phyloP scores from a whole-genome alignment of 2,329 filamentous ascomycete genomes.

The Trichophyton simii region DNA sequence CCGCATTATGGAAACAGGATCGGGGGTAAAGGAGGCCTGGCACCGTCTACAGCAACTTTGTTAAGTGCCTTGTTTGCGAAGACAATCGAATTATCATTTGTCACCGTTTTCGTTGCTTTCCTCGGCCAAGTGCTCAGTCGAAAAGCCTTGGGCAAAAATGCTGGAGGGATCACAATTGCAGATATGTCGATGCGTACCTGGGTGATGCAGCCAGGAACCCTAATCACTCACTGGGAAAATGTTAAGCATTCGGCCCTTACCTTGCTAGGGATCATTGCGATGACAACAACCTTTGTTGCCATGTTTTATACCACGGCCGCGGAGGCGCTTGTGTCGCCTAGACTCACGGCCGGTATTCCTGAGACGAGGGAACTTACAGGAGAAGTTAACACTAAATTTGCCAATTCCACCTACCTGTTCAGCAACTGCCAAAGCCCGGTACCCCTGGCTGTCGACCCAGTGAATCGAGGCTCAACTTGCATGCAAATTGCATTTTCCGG shows the following conservation, averaged over 20 bases:
- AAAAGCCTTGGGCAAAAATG: conserved; percentile 48
- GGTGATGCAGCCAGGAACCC: conserved; percentile 59
- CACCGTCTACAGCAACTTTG: conserved; percentile 52
- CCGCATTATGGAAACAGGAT: conserved; percentile 52
- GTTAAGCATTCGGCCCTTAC: conserved; percentile 52
- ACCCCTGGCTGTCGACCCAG: conserved; percentile 27
- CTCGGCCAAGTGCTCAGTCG: conserved; percentile 64
- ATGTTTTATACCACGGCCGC: conserved; percentile 67
- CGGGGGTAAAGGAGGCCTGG: conserved; percentile 40
- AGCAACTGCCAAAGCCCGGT: conserved; percentile 52
- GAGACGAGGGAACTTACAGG: conserved; percentile 41
- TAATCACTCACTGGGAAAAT: conserved; percentile 56
- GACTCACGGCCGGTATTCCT: conserved; percentile 49
- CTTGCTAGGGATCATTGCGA: conserved; percentile 50
- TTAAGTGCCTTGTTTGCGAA: conserved; percentile 61
- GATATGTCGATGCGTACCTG: conserved; percentile 68
- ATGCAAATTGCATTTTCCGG: conserved; percentile 58
- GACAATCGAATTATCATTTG: conserved; percentile 64
- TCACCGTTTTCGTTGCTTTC: conserved; percentile 63
- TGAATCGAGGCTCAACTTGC: conserved; percentile 43
- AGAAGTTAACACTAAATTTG: conserved; percentile 49
- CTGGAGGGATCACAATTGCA: conserved; percentile 56
- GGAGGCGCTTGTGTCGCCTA: conserved; percentile 61
- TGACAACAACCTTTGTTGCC: conserved; percentile 52
- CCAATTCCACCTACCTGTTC: conserved; percentile 47